Evolutionary conservation across 805 yeast genomes (phyloP), one percentile per base, ranked within the genome.

Genomic region (Cyberlindnera mycetangii): DNA sequence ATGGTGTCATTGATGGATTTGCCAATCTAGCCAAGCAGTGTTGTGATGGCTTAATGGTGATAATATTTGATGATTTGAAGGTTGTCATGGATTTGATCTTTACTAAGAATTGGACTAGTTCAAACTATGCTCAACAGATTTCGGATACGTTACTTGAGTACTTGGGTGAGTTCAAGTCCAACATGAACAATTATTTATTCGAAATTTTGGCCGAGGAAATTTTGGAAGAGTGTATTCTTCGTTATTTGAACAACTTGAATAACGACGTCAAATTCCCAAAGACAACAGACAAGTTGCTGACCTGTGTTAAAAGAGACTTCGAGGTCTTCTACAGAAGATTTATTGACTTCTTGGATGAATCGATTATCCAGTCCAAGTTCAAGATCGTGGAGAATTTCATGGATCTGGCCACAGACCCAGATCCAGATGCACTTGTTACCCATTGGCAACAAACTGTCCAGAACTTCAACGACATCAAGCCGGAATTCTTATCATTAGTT

Each of bases 61-160:
- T 89, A 32, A 82, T 88, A 42, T 76, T 83, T 58, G 85, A 82
- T 54, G 96, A 89, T 66, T 68, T 87, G 48, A 72, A 70, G 41
- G 77, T 75, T 5, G 84, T 87, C 3, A 76, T 83, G 47, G 69
- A 76, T 4, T 70, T 71, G 39, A 70, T 87, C 2, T 86, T 88
- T 61, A 72, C 84, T 37, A 81, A 81, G 44, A 59, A 68, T 16
- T 89, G 96, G 96, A 79, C 49, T 7, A 47, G 32, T 27, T 81
- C 80, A 16, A 70, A 68, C 28, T 75, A 76, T 61, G 78, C 85
- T 1, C 75, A 76, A 48, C 81, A 77, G 49, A 78, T 85, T 24
- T 74, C 78, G 2, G 89, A 82, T 52, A 88, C 96, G 0, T 69
- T 86, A n/a, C 73, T 69, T 31, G 96, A 88, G 56, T 88, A 85